Evolutionary conservation across 768 basidiomycete species (phyloP), one percentile per base, ranked within the genome.

Genomic region (Lactarius akahatsu): DNA sequence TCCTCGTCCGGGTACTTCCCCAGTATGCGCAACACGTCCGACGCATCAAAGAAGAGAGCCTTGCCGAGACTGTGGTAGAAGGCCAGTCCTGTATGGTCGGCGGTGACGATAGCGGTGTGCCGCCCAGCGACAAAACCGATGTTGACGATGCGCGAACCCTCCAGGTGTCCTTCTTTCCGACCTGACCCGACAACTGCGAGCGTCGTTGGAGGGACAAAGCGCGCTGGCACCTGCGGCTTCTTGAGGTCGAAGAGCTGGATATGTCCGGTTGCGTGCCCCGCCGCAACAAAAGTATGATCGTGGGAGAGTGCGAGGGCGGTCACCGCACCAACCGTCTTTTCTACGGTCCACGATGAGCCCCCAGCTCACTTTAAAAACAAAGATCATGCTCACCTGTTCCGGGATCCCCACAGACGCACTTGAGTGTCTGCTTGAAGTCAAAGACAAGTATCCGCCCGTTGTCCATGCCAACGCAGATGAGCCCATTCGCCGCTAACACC

Each of bases 21-120:
- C 2, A 98, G 82, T 61, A 99, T 92, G 20, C 97, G 88, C 55
- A 98, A 83, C 40, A 92, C 93, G 74, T 99, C 97, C 18, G 92
- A 88, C 15, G 96, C 95, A 56, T 98, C 96, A 7, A 99, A 89
- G 70, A 97, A 97, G 16, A 98, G 81, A 13, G 98, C 89, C 75
- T 93, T 96, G 32, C 97, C 94, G 4, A 99, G 79, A 62, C 90
- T 92, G 77, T 98, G 96, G 74, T 93, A 97, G 77, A 99, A 99
- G 0, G 94, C 92, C 10, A 98, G 82, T 0, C 97, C 97, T 70
- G 83, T 78, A 65, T 96, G 92, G 74, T 98, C 97, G 2, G 93
- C 91, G 4, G 90, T 89, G 47, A 98, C 86, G 59, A 98, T 83
- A 5, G 94, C 95, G 2, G 97, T 98, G 72, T 97, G 96, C 47